These are phyloP conservation scores for Pseudogymnoascus sp. DNA, from an alignment of 2,329 filamentous ascomycete genomes.

Conservation along the genomic window DNA sequence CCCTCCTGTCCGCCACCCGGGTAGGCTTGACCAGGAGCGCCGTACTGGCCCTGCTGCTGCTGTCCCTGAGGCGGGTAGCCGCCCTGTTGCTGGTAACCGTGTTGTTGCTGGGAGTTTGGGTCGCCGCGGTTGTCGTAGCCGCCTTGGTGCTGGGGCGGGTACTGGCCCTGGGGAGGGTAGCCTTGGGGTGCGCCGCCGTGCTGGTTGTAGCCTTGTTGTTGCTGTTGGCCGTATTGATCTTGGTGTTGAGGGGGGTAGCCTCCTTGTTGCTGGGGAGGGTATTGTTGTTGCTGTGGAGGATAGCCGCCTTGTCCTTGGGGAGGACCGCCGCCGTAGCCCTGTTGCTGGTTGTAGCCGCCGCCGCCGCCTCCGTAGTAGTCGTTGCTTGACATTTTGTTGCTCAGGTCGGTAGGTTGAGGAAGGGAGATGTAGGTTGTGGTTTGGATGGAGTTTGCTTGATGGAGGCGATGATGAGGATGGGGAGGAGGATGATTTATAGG, in stretches of 20 bases:
- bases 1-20: conserved; percentile 30
- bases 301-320: conserved; percentile 16
- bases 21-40: conserved; percentile 11
- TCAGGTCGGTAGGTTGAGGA: background rate
- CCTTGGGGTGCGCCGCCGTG: background rate
- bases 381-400: conserved; percentile 22
- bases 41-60: conserved; percentile 11
- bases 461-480: conserved; percentile 9
- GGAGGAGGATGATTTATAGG: conserved; percentile 2
- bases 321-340: conserved; percentile 16
- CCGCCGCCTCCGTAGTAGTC: conserved; percentile 24
- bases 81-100: background rate
- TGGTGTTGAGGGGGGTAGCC: conserved; percentile 9
- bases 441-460: background rate
- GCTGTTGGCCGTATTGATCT: conserved; percentile 5
- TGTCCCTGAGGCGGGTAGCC: conserved; percentile 9
- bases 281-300: conserved; percentile 15
- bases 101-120: background rate
- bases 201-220: conserved; percentile 3
- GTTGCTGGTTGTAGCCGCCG: conserved; percentile 13
- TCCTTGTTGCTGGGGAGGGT: conserved; percentile 14
- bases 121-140: conserved; percentile 18
- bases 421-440: background rate
- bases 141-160: conserved; percentile 15
- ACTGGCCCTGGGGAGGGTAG: conserved; percentile 22